Conservation (phyloP, 805 yeast species). For the Starmerella lactis-condensi region DNA sequence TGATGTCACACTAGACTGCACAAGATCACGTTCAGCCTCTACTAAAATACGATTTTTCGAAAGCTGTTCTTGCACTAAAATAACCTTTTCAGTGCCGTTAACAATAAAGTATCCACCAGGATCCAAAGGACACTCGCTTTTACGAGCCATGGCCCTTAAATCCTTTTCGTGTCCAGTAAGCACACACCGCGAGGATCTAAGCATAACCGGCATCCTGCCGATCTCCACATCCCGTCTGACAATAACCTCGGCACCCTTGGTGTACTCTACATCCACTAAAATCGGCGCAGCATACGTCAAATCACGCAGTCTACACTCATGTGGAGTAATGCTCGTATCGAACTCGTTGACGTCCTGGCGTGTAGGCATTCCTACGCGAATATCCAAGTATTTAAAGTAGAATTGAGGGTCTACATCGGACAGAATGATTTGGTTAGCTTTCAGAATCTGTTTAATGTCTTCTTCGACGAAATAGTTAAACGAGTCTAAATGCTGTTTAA, state of each 20-base stretch:
- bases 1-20: constrained; percentile 94
- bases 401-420: constrained; percentile 96
- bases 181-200: constrained; percentile 80
- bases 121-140: constrained; percentile 89
- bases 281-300: constrained; percentile 90
- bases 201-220: constrained; percentile 98
- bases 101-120: constrained; percentile 93
- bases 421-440: constrained; percentile 73
- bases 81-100: constrained; percentile 95
- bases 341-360: constrained; percentile 23
- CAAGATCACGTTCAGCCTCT: constrained; percentile 87
- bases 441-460: constrained; percentile 78
- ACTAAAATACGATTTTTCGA: constrained; percentile 94
- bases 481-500: constrained; percentile 95
- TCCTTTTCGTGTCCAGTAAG: constrained; percentile 52
- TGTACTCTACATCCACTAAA: constrained; percentile 90
- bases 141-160: constrained; percentile 44
- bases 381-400: constrained; percentile 79
- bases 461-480: constrained; percentile 89
- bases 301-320: constrained; percentile 87
- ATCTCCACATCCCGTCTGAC: constrained; percentile 80
- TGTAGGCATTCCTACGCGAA: constrained; percentile 54
- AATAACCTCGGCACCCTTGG: constrained; percentile 82
- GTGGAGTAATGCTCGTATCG: constrained; percentile 38
- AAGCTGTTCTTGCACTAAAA: constrained; percentile 88